Conservation (phyloP, 768 basidiomycete genomes). For the Hericium rajendrae region DNA sequence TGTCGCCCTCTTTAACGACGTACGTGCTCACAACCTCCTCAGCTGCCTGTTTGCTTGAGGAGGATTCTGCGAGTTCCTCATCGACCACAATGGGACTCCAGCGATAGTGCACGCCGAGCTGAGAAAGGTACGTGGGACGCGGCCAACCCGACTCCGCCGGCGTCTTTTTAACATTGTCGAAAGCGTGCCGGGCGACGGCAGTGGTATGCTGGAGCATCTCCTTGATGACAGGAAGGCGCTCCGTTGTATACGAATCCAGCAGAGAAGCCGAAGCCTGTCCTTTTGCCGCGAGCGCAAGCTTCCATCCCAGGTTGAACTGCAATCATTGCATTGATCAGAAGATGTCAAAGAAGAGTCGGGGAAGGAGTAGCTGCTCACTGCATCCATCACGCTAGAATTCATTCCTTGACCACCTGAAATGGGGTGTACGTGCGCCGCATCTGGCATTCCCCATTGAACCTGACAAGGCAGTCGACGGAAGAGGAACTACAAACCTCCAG, state of each 20-base stretch:
- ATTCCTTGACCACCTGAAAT: slow-evolving; percentile 2
- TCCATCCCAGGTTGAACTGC: slow-evolving; percentile 11
- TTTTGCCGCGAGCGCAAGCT: slow-evolving; percentile 11
- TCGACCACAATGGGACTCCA: slow-evolving; percentile 12
- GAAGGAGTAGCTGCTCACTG: not conserved
- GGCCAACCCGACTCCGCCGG: not conserved
- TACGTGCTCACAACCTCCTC: not conserved
- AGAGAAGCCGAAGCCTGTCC: slow-evolving; percentile 4
- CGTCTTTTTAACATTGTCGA: not conserved
- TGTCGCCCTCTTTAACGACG: not conserved
- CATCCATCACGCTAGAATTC: slow-evolving; percentile 1
- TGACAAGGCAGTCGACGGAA: slow-evolving; percentile 10
- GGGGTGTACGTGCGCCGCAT: slow-evolving; percentile 4
- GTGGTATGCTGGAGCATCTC: slow-evolving; percentile 10
- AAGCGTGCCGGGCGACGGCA: not conserved
- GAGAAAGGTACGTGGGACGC: not conserved
- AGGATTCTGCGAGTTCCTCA: not conserved
- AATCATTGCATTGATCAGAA: not conserved
- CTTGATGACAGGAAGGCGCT: slow-evolving; percentile 13
- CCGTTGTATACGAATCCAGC: slow-evolving; percentile 9
- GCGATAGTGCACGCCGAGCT: slow-evolving; percentile 13
- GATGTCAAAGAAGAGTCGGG: not conserved
- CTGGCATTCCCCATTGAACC: not conserved
- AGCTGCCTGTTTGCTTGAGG: not conserved
- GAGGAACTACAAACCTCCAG: slow-evolving; percentile 7